Conservation (phyloP, 352 stramenopile species). For the Nothophytophthora sp. region DNA sequence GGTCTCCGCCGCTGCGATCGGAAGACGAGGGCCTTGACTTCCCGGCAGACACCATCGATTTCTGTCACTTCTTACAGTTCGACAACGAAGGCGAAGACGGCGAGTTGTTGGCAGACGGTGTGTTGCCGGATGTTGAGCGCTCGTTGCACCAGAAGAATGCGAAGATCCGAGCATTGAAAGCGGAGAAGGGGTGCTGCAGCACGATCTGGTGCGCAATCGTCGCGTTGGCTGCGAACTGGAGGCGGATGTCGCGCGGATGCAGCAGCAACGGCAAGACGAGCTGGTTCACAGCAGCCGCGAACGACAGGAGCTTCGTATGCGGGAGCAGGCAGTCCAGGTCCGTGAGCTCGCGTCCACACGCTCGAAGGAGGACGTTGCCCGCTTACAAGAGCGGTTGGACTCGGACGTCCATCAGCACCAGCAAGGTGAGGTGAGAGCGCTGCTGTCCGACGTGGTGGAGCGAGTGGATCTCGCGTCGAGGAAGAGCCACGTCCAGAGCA, state of each 20-base stretch:
- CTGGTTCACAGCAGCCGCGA: background rate
- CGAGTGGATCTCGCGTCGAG: constrained; percentile 6
- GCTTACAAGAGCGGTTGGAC: background rate
- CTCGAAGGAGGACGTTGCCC: background rate
- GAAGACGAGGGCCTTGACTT: background rate
- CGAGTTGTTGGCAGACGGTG: background rate
- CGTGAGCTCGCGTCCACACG: background rate
- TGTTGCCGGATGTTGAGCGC: background rate
- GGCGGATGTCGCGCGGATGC: constrained; percentile 4
- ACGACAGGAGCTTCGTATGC: background rate
- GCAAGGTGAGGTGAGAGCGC: background rate
- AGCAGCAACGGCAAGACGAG: constrained; percentile 4
- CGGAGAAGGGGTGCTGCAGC: background rate
- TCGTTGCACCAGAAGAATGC: constrained; percentile 1
- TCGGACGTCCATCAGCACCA: background rate
- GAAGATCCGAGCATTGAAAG: constrained; percentile 6
- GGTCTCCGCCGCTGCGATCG: too few species aligned
- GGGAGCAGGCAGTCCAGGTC: background rate
- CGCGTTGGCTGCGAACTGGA: constrained; percentile 7
- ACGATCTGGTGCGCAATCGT: constrained; percentile 9
- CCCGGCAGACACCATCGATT: constrained; percentile 1
- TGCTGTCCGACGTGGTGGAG: constrained; percentile 5
- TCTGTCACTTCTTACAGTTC: constrained; percentile 6
- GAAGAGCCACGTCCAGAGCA: background rate
- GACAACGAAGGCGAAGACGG: background rate